A percentile compares a stretch with the other conserved stretches of the same genome.
These are phyloP conservation scores for Diphasiastrum complanatum DNA, from an alignment of 83 land plant species.

Conservation along the genomic window DNA sequence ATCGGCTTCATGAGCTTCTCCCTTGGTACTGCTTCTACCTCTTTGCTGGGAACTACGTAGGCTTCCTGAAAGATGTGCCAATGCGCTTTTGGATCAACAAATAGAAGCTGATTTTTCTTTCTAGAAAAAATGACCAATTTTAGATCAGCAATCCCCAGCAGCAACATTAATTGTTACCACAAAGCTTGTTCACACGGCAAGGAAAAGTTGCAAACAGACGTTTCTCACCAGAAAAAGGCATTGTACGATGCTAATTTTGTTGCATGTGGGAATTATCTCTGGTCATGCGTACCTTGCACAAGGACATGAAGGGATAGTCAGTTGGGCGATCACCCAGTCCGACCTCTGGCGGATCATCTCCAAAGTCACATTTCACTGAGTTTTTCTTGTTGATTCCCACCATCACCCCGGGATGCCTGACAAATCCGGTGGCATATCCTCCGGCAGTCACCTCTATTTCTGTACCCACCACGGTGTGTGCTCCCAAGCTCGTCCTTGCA, in stretches of 20 bases:
- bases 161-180: neutral
- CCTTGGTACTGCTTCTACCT: constrained; percentile 20
- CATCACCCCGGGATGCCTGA: constrained; percentile 20
- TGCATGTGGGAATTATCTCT: neutral
- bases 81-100: too few relatives aligned
- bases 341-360: constrained; percentile 15
- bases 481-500: constrained; percentile 20
- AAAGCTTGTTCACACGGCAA: neutral
- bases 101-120: neutral
- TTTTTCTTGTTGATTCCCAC: constrained; percentile 19
- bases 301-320: constrained; percentile 25
- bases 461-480: constrained; percentile 21
- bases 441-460: constrained; percentile 14
- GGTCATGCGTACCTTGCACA: constrained; percentile 31
- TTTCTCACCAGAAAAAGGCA: neutral
- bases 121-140: neutral
- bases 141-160: too few relatives aligned
- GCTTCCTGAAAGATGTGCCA: constrained; percentile 21
- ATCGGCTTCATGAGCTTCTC: constrained; percentile 20
- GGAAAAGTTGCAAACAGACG: neutral
- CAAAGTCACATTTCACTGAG: constrained; percentile 9
- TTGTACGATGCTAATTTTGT: neutral
- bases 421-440: constrained; percentile 6
- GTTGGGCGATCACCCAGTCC: constrained; percentile 27
- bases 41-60: constrained; percentile 15